A percentile compares a stretch with the other conserved stretches of the same genome.
Conservation (phyloP, 2,329 filamentous ascomycete genomes). For the Gremmenia infestans region DNA sequence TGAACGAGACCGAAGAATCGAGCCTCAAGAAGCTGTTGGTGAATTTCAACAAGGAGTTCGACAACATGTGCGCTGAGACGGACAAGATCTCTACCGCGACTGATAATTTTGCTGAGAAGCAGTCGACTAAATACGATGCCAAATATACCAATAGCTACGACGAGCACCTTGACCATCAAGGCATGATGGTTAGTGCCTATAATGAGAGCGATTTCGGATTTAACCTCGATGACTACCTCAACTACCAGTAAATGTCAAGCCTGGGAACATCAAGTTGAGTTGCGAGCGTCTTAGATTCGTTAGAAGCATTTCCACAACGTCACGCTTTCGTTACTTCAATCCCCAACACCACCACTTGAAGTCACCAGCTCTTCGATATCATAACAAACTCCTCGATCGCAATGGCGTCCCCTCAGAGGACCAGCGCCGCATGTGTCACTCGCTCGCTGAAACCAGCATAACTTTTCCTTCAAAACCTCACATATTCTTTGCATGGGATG, state of each 20-base stretch:
- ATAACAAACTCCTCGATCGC: not conserved
- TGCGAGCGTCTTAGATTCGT: too few relatives aligned
- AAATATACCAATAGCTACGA: not conserved
- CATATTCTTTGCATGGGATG: too few relatives aligned
- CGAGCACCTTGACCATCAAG: not conserved
- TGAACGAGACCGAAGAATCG: not conserved
- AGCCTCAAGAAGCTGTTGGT: too few relatives aligned
- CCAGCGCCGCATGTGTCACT: not conserved
- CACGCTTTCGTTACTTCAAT: not conserved
- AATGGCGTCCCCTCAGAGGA: not conserved
- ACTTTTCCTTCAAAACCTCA: too few relatives aligned
- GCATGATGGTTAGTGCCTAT: too few relatives aligned
- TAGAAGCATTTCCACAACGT: not conserved
- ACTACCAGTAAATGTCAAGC: too few relatives aligned
- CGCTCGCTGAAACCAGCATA: not conserved
- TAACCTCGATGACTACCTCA: too few relatives aligned
- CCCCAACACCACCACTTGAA: not conserved
- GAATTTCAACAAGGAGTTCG: too few relatives aligned
- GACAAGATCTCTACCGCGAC: not conserved
- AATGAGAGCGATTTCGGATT: too few relatives aligned
- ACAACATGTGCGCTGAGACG: not conserved
- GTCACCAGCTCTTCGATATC: not conserved
- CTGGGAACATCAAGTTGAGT: too few relatives aligned
- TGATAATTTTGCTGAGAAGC: not conserved
- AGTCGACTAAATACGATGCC: not conserved